Evolutionary conservation across 371 early-diverging fungal genomes (phyloP).

Genomic region (Mucor plumbeus): DNA sequence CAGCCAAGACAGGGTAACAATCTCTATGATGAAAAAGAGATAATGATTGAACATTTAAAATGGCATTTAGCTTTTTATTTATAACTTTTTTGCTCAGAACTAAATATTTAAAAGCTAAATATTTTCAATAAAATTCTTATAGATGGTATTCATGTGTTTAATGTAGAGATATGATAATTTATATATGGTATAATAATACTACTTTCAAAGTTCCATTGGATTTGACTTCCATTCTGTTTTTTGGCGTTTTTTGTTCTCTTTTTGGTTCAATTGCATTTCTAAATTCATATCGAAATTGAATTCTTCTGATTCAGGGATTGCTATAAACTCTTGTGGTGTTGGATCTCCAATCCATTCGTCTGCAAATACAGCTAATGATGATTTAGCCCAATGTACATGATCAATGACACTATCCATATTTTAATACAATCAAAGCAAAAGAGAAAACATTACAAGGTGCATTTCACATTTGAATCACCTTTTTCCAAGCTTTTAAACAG

Average conservation of each 20-base stretch:
- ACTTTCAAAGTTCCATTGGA: conserved; percentile 7
- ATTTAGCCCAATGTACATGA: conserved; percentile 18
- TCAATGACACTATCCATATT: conserved; percentile 24
- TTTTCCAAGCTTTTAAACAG: no score
- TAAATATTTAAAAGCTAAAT: no score
- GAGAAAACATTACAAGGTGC: no score
- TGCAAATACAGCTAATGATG: conserved; percentile 12
- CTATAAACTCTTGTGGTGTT: conserved; percentile 1
- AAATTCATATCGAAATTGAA: background rate
- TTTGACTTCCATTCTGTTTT: conserved; percentile 16
- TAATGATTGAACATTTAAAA: no score
- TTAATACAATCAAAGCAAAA: background rate
- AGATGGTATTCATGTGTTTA: no score
- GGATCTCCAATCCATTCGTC: conserved; percentile 7
- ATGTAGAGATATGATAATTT: no score
- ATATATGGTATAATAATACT: background rate
- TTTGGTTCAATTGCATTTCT: background rate
- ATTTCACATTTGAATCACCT: no score
- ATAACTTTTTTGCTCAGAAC: no score
- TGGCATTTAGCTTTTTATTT: no score
- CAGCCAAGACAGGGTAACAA: background rate
- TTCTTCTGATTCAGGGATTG: conserved; percentile 5
- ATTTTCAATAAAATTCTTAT: no score
- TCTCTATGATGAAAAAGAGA: background rate
- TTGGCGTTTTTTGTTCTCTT: background rate